phyloP scores from a whole-genome alignment of 2,329 filamentous ascomycete species.

The Ustulina deusta region DNA sequence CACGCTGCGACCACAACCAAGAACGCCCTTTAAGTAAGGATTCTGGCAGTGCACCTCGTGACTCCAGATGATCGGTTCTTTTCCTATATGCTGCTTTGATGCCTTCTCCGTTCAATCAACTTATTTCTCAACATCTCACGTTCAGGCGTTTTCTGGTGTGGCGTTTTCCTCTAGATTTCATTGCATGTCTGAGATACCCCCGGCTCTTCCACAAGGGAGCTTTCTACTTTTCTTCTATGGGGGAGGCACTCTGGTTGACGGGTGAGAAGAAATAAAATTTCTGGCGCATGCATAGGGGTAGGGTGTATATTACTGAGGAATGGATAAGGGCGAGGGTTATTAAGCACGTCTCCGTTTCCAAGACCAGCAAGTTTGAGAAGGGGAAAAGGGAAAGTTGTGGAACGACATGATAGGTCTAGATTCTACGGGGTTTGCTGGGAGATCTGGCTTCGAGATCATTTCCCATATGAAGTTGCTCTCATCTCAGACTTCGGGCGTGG shows the following conservation, averaged over 20 bases:
- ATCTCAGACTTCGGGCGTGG: neutral
- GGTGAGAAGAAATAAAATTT: neutral
- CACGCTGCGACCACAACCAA: slow-evolving; percentile 33
- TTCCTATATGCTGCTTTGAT: neutral
- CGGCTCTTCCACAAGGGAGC: slow-evolving; percentile 22
- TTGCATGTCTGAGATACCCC: slow-evolving; percentile 44
- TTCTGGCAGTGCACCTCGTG: neutral
- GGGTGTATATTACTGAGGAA: neutral
- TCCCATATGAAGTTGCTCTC: neutral
- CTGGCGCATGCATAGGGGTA: neutral
- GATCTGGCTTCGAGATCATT: neutral
- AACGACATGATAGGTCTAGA: neutral
- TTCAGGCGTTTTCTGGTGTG: slow-evolving; percentile 29
- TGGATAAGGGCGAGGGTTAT: neutral
- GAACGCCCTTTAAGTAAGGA: slow-evolving; percentile 43
- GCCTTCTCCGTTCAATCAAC: neutral
- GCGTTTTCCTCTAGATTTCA: slow-evolving; percentile 15
- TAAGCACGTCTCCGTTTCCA: neutral
- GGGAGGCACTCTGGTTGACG: slow-evolving; percentile 16
- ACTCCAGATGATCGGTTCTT: neutral
- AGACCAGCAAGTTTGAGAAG: neutral
- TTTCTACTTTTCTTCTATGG: slow-evolving; percentile 27
- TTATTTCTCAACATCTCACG: slow-evolving; percentile 8
- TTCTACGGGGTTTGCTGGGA: slow-evolving; percentile 6
- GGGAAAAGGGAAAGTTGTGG: neutral